Base-by-base conservation (phyloP, 352 stramenopile genomes). In the Phytophthora fragariae region DNA sequence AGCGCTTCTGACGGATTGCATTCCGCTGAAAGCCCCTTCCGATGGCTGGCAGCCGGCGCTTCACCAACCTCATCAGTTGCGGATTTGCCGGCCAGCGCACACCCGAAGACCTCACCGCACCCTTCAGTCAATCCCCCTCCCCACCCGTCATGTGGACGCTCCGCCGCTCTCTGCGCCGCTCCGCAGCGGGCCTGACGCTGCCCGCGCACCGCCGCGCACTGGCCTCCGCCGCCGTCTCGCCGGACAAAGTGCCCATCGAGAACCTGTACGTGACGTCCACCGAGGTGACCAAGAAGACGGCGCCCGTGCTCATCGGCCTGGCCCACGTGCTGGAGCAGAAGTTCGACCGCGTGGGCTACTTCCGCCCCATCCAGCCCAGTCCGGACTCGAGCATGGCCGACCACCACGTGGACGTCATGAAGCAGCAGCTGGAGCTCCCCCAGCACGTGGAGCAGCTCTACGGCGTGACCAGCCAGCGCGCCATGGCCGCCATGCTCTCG, bases 241-340 rank as follows among this genome's bases (percentile, higher is more conserved):
- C 77, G 62, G 80, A 74, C n/a, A 76, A 74, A 65, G 77, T 88
- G 44, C 83, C 85, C 0, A 86, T 89, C 37, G 74, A 91, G 33
- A 87, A 80, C 31, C 69, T 93, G 35, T 93, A 83, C 66, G 78
- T 93, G 60, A 92, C 84, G 56, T 93, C 86, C 41, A 93, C 82
- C 17, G 84, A 92, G 55, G 68, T 83, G 50, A 79, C 78, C 56
- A 80, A 81, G 61, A 84, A 90, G 69, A 93, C 80, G 27, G 89
- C 88, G 50, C 88, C 87, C 2, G 79, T 95, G 65, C 73, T 95
- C 31, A 73, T 95, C 9, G 88, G 88, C 0, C 68, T 95, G 24
- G 78, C 86, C 41, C 71, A 92, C 62, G 90, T 82, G 37, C 66
- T 95, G 37, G 88, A 93, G 75, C 85, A 92, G 54, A 93, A 93